Conservation (phyloP, 352 stramenopile genomes). For the Pythium guiyangense region DNA sequence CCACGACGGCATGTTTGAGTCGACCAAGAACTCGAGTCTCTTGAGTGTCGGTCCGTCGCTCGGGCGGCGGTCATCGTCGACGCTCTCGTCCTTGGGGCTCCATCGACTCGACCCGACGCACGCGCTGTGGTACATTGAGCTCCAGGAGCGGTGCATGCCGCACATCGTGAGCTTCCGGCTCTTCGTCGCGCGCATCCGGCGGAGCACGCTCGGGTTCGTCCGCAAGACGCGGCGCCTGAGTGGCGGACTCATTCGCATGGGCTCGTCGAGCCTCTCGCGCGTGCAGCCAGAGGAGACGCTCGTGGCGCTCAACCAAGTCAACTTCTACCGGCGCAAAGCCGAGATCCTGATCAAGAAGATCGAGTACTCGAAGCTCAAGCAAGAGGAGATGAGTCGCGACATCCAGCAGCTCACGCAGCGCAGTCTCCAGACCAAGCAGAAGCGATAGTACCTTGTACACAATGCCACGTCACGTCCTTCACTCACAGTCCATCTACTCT, state of each 20-base stretch:
- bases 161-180: slow-evolving; percentile 35
- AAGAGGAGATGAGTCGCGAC: slow-evolving; percentile 60
- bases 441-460: slow-evolving; percentile 9
- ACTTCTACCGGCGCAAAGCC: slow-evolving; percentile 60
- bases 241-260: slow-evolving; percentile 4
- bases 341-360: slow-evolving; percentile 69
- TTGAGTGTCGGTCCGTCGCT: slow-evolving; percentile 16
- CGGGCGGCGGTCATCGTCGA: neutral
- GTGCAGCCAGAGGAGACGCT: slow-evolving; percentile 57
- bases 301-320: slow-evolving; percentile 44
- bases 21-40: slow-evolving; percentile 20
- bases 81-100: neutral
- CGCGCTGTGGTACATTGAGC: slow-evolving; percentile 15
- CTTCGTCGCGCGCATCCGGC: slow-evolving; percentile 23
- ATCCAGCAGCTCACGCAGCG: slow-evolving; percentile 59
- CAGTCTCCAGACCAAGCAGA: slow-evolving; percentile 35
- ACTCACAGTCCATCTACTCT: no score
- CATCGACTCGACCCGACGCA: slow-evolving; percentile 8
- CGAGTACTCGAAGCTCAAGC: slow-evolving; percentile 47
- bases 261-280: slow-evolving; percentile 10
- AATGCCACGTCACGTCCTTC: no score
- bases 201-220: neutral
- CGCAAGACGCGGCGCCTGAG: neutral
- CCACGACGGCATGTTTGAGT: slow-evolving; percentile 21
- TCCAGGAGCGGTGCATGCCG: slow-evolving; percentile 35